Evolutionary conservation across 805 yeast genomes (phyloP).

Genomic region (Hanseniaspora singularis): DNA sequence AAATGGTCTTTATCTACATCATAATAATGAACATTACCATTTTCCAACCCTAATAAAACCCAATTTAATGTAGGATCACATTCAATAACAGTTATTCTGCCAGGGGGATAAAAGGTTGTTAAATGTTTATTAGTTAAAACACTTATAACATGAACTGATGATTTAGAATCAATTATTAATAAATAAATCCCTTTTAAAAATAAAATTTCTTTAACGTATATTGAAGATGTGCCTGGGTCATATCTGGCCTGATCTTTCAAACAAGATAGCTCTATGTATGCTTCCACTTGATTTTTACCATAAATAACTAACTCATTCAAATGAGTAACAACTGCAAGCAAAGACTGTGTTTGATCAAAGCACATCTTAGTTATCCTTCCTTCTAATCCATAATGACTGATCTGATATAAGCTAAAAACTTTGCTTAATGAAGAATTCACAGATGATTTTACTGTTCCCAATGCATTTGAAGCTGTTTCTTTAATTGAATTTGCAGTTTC

Average conservation of each 20-base stretch:
- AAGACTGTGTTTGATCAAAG: conserved; percentile 78
- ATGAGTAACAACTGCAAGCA: conserved; percentile 69
- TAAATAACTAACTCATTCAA: conserved; percentile 60
- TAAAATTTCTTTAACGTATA: conserved; percentile 42
- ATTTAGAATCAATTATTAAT: conserved; percentile 53
- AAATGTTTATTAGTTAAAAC: conserved; percentile 50
- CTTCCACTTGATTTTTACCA: conserved; percentile 75
- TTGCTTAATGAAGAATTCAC: conserved; percentile 17
- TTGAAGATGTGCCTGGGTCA: neutral
- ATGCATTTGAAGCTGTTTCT: neutral
- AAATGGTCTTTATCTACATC: conserved; percentile 69
- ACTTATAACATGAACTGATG: conserved; percentile 57
- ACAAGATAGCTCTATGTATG: conserved; percentile 43
- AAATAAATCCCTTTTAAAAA: conserved; percentile 75
- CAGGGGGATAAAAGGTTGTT: conserved; percentile 49
- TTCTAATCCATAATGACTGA: conserved; percentile 42
- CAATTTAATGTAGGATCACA: conserved; percentile 84
- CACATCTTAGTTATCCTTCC: conserved; percentile 60
- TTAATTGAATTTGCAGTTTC: neutral
- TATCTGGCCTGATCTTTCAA: conserved; percentile 22
- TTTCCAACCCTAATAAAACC: conserved; percentile 66
- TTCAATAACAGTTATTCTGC: conserved; percentile 54
- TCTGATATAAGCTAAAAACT: conserved; percentile 28
- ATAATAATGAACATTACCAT: conserved; percentile 58
- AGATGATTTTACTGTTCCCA: conserved; percentile 5